Evolutionary conservation across 1,284 basidiomycete genomes (phyloP).

Genomic region (Jaminaea rosea): DNA sequence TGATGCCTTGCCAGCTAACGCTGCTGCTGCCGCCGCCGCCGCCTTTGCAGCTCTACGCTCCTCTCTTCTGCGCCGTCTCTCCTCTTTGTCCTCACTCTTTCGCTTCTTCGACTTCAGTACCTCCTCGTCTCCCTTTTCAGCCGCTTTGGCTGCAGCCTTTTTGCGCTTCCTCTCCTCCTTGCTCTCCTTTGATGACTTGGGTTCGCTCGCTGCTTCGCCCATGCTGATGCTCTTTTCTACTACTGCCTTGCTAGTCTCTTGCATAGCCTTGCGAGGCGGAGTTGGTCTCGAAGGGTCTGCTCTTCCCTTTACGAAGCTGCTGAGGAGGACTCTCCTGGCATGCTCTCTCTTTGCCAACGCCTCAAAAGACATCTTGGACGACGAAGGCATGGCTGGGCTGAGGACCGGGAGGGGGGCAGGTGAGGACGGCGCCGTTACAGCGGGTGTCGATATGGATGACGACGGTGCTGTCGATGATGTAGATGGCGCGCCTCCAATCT

Average conservation of each 20-base stretch:
- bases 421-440: constrained; percentile 1
- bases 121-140: background rate
- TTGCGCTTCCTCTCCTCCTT: background rate
- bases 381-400: background rate
- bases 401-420: constrained; percentile 1
- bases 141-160: background rate
- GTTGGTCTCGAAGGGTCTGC: background rate
- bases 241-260: no score
- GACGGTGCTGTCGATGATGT: constrained; percentile 5
- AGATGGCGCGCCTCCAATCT: constrained; percentile 4
- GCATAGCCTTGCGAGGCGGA: no score
- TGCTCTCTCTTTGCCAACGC: constrained; percentile 38
- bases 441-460: constrained; percentile 7
- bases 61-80: background rate
- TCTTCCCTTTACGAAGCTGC: constrained; percentile 36
- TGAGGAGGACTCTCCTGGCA: constrained; percentile 38
- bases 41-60: background rate
- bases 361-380: constrained; percentile 23
- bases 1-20: background rate
- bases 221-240: no score
- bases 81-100: no score
- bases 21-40: no score
- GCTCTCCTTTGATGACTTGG: constrained; percentile 12
- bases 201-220: no score
- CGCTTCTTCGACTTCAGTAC: background rate